These are phyloP conservation scores for Syzygium aqueum DNA, from an alignment of 345 rosid genomes.

Conservation along the genomic window DNA sequence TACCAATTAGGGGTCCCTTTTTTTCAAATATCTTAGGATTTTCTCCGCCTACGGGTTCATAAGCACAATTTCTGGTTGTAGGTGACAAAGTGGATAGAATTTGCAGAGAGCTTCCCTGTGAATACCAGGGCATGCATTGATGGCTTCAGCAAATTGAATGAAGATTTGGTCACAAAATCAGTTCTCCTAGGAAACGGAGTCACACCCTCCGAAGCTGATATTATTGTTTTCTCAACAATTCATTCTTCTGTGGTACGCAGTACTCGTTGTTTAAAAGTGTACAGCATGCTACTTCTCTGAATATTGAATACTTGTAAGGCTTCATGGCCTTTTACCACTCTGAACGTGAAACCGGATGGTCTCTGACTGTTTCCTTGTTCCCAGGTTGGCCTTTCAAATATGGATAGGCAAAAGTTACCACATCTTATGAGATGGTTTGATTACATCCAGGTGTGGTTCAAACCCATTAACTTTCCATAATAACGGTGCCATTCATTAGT, in stretches of 20 bases:
- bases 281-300: neutral
- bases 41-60: neutral
- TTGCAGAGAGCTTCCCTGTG: conserved; percentile 45
- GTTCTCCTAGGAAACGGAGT: conserved; percentile 70
- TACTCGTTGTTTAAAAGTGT: neutral
- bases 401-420: conserved; percentile 42
- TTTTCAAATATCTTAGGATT: neutral
- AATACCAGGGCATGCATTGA: conserved; percentile 32
- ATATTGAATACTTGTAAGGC: neutral
- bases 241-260: conserved; percentile 61
- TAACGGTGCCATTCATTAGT: neutral
- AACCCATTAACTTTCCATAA: neutral
- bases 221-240: conserved; percentile 54
- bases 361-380: conserved; percentile 10
- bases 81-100: conserved; percentile 72
- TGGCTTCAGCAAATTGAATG: conserved; percentile 44
- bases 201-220: conserved; percentile 69
- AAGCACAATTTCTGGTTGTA: conserved; percentile 12
- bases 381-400: conserved; percentile 47
- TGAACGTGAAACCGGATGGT: neutral
- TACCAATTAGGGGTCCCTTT: neutral
- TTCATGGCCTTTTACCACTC: neutral
- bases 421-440: conserved; percentile 83
- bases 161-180: conserved; percentile 47
- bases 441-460: conserved; percentile 61